Evolutionary conservation across 1,139 yeast genomes (phyloP).

Genomic region (Dujonia santamariae): DNA sequence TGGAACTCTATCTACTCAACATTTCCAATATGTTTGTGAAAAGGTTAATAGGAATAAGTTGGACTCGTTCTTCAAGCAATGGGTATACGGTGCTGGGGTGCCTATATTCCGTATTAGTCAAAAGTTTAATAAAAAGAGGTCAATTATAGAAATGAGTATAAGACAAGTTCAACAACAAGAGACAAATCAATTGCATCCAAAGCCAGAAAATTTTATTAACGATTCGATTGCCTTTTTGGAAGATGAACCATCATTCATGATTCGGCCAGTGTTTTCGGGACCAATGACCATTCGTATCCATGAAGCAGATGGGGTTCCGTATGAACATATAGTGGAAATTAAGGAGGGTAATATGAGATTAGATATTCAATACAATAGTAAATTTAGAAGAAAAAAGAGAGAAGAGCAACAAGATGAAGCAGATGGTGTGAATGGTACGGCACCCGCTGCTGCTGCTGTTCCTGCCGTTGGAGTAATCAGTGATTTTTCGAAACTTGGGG

Average conservation of each 20-base stretch:
- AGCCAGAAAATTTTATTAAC: conserved; percentile 38
- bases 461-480: conserved; percentile 19
- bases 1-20: conserved; percentile 75
- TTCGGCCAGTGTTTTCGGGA: conserved; percentile 67
- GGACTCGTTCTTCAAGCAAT: conserved; percentile 83
- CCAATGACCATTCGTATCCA: conserved; percentile 97
- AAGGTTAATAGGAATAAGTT: conserved; percentile 86
- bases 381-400: conserved; percentile 69
- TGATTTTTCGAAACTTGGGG: conserved; percentile 52
- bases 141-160: conserved; percentile 92
- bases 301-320: conserved; percentile 99
- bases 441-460: conserved; percentile 17
- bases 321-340: conserved; percentile 92
- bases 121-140: conserved; percentile 87
- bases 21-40: conserved; percentile 90
- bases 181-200: conserved; percentile 32
- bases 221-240: conserved; percentile 44
- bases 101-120: conserved; percentile 89
- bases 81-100: conserved; percentile 89
- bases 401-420: conserved; percentile 27
- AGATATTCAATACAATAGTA: conserved; percentile 93
- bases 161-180: conserved; percentile 83
- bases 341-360: conserved; percentile 82
- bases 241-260: conserved; percentile 34
- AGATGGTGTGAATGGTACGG: conserved; percentile 20